Conservation (phyloP, 805 yeast genomes). For the Cyberlindnera meyerae region DNA sequence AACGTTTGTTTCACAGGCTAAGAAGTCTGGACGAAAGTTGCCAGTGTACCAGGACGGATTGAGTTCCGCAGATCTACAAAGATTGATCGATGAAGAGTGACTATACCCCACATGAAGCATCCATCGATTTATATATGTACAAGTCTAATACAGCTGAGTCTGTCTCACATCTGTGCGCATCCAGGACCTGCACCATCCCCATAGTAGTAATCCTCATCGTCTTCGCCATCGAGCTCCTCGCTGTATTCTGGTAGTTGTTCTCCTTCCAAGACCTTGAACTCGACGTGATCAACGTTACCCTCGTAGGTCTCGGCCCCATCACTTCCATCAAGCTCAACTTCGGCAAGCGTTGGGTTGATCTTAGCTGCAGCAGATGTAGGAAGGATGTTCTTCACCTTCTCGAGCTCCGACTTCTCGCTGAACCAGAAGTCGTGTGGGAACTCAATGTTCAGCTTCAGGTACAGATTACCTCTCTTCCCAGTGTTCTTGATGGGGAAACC, state of each 20-base stretch:
- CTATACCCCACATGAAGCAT: too few species aligned
- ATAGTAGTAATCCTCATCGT: conserved; percentile 6
- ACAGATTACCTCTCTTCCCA: conserved; percentile 58
- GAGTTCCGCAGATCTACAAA: conserved; percentile 19
- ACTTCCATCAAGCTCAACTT: conserved; percentile 21
- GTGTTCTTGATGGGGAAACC: conserved; percentile 70
- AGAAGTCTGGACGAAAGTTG: conserved; percentile 5
- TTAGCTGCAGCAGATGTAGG: conserved; percentile 34
- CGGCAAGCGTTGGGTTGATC: conserved; percentile 28
- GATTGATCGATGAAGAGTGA: conserved; percentile 19
- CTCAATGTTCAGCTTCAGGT: conserved; percentile 62
- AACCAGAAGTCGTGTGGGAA: conserved; percentile 88
- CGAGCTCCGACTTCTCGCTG: conserved; percentile 61
- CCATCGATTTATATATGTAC: too few species aligned
- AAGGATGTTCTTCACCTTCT: conserved; percentile 48
- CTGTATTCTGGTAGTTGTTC: conserved; percentile 8
- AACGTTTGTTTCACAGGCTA: conserved; percentile 23
- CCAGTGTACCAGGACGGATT: conserved; percentile 20
- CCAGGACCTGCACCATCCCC: conserved; percentile 7
- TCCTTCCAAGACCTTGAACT: conserved; percentile 10
- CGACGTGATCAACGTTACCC: conserved; percentile 19
- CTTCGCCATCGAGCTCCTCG: conserved; percentile 15
- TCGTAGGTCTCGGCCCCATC: conserved; percentile 5
- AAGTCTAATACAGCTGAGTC: too few species aligned
- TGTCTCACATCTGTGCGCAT: background rate